Base-by-base conservation (phyloP, 441 rosid species). In the Populus hybrid region DNA sequence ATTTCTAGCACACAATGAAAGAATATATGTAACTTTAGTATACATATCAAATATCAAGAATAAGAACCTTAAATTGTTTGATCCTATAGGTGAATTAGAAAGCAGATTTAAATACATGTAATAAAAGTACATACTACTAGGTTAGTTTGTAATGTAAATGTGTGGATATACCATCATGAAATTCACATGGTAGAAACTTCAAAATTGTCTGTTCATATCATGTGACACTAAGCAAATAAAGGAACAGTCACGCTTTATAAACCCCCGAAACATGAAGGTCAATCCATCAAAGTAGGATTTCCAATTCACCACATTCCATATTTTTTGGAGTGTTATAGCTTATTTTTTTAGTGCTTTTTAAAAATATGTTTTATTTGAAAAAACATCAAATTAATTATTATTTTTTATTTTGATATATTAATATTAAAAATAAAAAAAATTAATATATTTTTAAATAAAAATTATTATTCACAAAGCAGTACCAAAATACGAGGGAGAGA, bases 211-310 rank as follows among this genome's bases (percentile, higher is more conserved):
- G 23, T 29, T 36, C 35, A 6, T 8, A 29, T 66, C 53, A 53
- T 18, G 38, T 50, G 26, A 64, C 23, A 36, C 64, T 63, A n/a
- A 74, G 76, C 72, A 26, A 4, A 26, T 40, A 12, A 10, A 11
- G 18, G 10, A 56, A 38, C 6, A 21, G 7, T 42, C 35, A 3
- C 0, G 7, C 35, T 36, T 45, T 79, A 84, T 23, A 90, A 82
- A 42, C 98, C 94, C 83, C 83, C 90, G 68, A 88, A 86, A 79
- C 94, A 28, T 94, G 95, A 74, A 94, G 88, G 36, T 91, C 91
- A 31, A 94, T 91, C 97, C 98, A 94, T 56, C 88, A 88, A 64
- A 92, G 89, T 77, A 88, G 95, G 82, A 91, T 86, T 73, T 94
- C 92, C 7, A 94, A 83, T 77, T 92, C 92, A 5, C 97, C 94